Percentiles rank a stretch among this genome's conserved stretches.
These are phyloP conservation scores for Ramicandelaber brevisporus DNA, from an alignment of 192 early-diverging fungal species.

Conservation along the genomic window DNA sequence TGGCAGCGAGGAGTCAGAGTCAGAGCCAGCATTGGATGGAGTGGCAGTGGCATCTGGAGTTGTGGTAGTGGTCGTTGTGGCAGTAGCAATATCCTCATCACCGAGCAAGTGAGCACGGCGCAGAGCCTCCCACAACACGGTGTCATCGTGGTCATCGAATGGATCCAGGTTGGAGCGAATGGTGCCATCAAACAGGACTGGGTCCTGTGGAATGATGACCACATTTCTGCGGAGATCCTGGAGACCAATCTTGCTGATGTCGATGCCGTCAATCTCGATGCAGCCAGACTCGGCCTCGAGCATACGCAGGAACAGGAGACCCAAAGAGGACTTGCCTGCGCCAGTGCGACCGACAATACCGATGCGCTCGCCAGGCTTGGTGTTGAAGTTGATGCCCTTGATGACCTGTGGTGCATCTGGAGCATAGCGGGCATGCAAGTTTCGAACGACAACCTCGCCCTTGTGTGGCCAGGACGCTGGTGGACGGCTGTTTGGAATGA, in stretches of 20 bases:
- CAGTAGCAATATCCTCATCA: too few relatives aligned
- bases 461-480: constrained; percentile 31
- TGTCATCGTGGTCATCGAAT: constrained; percentile 50
- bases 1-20: too few relatives aligned
- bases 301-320: constrained; percentile 50
- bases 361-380: constrained; percentile 51
- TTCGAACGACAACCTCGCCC: constrained; percentile 38
- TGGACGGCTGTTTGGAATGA: constrained; percentile 18
- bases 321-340: constrained; percentile 52
- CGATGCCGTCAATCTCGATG: constrained; percentile 47
- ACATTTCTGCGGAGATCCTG: constrained; percentile 51
- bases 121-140: constrained; percentile 51
- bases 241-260: constrained; percentile 44
- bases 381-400: constrained; percentile 40
- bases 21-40: too few relatives aligned
- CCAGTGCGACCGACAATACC: constrained; percentile 83
- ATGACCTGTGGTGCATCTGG: constrained; percentile 53
- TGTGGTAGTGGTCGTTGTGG: constrained; percentile 3
- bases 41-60: too few relatives aligned
- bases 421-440: constrained; percentile 49
- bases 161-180: constrained; percentile 85
- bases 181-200: constrained; percentile 50
- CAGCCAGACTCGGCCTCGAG: constrained; percentile 35
- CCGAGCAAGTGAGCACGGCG: constrained; percentile 41
- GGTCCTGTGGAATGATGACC: constrained; percentile 85